Base-by-base conservation (phyloP, 2,329 filamentous ascomycete genomes). In the Colletotrichum ledebouriae region DNA sequence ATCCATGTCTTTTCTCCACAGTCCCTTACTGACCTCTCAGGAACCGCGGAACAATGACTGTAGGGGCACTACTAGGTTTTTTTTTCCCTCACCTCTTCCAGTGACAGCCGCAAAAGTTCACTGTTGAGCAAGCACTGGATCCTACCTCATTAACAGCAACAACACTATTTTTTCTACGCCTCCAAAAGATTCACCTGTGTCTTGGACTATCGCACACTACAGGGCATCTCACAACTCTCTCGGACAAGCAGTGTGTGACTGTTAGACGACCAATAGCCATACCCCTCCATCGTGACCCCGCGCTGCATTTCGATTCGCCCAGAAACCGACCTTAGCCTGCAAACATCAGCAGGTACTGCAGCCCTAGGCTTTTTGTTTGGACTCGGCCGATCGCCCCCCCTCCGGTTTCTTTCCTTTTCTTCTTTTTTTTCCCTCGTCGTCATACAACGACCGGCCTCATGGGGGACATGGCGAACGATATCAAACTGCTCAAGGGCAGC, bases 401-500 rank as follows among this genome's bases (percentile, higher is more conserved):
- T 41, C 33, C 50, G 44, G 63, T 33, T 41, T 25, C 20, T 50
- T 68, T 42, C 34, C 34, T 47, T 58, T 41, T 53, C 20, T 34
- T 41, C 34, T 7, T 46, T 15, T 41, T 53, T 53, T 20, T 17
- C 58, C 63, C 41, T 46, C 39, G 62, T 69, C 67, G 63, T 67
- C 63, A 57, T 25, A 67, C 57, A 63, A 57, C 67, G 67, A 67
- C 67, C 63, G 63, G 53, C 57, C 67, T 69, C 67, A 69, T 69
- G 67, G 67, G 67, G 37, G 68, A 71, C 46, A 79, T 79, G 77
- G 74, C 78, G 66, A 79, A 79, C 76, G 77, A 79, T 71, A 78
- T 79, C 73, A 79, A 79, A 71, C 71, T 79, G 68, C 75, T 78
- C 71, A 78, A 75, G 63, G 75, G 76, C 70, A 76, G 76, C 56